Conservation (phyloP, 1,139 yeast genomes). For the Starmera stellimalicola region DNA sequence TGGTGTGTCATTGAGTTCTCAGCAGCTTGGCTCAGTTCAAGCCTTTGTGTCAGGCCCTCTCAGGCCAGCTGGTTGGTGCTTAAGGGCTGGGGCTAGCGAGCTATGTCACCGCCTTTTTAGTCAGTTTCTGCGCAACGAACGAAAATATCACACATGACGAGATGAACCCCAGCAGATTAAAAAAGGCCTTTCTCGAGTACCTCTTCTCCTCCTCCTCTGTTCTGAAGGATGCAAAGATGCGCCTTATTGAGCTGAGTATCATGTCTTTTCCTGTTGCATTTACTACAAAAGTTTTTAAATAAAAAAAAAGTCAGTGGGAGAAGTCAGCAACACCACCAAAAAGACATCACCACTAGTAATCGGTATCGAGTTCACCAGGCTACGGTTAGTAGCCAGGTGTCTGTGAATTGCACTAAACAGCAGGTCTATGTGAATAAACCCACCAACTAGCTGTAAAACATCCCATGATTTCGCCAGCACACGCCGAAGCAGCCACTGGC, state of each 20-base stretch:
- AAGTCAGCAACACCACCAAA: conserved; percentile 5
- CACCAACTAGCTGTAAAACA: conserved; percentile 67
- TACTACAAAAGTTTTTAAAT: background rate
- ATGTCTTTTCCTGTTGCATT: conserved; percentile 16
- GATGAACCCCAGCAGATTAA: conserved; percentile 69
- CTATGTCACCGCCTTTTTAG: conserved; percentile 15
- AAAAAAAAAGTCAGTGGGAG: background rate
- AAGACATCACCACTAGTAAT: conserved; percentile 34
- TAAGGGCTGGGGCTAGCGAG: too few species aligned
- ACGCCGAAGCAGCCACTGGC: background rate
- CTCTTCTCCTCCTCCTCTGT: conserved; percentile 79
- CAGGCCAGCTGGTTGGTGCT: conserved; percentile 17
- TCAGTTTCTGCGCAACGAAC: conserved; percentile 62
- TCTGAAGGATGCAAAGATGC: conserved; percentile 73
- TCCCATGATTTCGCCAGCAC: conserved; percentile 41
- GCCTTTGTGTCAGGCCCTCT: conserved; percentile 15
- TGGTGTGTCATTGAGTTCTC: background rate
- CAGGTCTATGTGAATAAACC: conserved; percentile 30
- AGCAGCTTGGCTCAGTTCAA: conserved; percentile 12
- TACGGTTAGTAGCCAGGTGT: conserved; percentile 32
- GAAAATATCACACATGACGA: conserved; percentile 78
- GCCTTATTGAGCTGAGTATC: conserved; percentile 59
- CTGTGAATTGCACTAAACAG: conserved; percentile 78
- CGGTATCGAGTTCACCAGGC: conserved; percentile 64
- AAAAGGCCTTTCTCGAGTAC: conserved; percentile 73